Base-by-base conservation (phyloP, 768 basidiomycete species). In the Rhizopogon vinicolor region DNA sequence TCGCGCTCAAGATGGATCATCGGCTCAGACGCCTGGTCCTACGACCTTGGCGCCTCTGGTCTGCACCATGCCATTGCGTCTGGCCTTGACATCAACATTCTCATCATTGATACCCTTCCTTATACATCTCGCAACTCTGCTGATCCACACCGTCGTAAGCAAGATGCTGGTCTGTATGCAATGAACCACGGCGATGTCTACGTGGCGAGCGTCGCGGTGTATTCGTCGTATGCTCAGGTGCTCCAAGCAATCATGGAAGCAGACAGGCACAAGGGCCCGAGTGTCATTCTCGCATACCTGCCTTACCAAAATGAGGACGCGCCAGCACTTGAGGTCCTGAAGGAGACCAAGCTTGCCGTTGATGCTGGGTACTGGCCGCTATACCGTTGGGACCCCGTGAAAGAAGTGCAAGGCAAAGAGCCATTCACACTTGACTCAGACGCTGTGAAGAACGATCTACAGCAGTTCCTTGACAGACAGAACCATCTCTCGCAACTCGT, bases 101-200 rank as follows among this genome's bases (percentile, higher is more conserved):
- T 99, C 68, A 85, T 98, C 60, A 84, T 98, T 65, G 97, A 99
- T 72, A 94, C 89, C 7, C 72, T 87, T 2, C 92, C 97, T 0
- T 99, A 97, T 72, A 85, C 93, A 2, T 72, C 84, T 37, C 86
- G 93, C 52, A 84, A 86, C 65, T 70, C 78, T 25, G 77, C 73
- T 5, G 89, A 89, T 61, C 85, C 83, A 9, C 78, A 81, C 58
- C 84, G 91, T 57, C 80, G 93, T 54, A 98, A 98, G 74, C 95
- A 93, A 65, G 97, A 99, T 70, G 89, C 95, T 50, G 97, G 96
- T 3, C 77, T 99, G 49, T 99, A 99, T 65, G 97, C 96, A 25
- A 94, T 98, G 89, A 98, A 97, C 74, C 89, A 97, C 69, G 96
- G 96, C 10, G 89, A 94, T 66, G 93, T 94, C 56, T 99, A 91